Evolutionary conservation across 352 stramenopile species (phyloP).

Genomic region (Lagenidium sp.): DNA sequence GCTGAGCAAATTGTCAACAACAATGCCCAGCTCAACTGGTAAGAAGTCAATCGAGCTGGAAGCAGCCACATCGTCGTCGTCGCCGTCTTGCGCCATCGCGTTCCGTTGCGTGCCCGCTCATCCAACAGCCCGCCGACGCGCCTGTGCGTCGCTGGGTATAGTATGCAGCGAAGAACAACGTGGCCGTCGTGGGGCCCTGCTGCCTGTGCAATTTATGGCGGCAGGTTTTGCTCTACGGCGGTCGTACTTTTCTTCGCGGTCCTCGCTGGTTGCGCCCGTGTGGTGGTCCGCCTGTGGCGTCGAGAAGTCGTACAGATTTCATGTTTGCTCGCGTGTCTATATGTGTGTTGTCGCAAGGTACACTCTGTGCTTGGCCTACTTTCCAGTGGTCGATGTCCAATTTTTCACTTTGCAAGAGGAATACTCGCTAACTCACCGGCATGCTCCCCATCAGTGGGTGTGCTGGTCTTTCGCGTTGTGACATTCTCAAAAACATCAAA

Average conservation of each 20-base stretch:
- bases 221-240: no score
- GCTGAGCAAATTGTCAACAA: no score
- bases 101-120: conserved; percentile 20
- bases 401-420: conserved; percentile 76
- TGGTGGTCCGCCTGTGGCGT: no score
- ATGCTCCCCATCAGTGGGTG: conserved; percentile 35
- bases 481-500: conserved; percentile 21
- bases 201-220: no score
- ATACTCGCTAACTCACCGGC: conserved; percentile 71
- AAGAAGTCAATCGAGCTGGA: no score
- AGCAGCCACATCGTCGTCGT: conserved; percentile 18
- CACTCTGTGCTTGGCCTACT: conserved; percentile 83
- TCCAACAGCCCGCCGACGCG: conserved; percentile 58
- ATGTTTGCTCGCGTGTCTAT: conserved; percentile 8
- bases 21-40: no score
- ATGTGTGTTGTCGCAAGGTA: conserved; percentile 45
- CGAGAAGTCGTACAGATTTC: conserved; percentile 1
- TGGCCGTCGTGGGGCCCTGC: conserved; percentile 8
- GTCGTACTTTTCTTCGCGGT: no score
- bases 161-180: conserved; percentile 59
- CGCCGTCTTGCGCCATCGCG: not conserved
- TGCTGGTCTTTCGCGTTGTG: conserved; percentile 73
- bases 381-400: conserved; percentile 66
- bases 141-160: conserved; percentile 64
- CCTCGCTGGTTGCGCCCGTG: no score